Evolutionary conservation across 768 basidiomycete genomes (phyloP), one percentile per base, ranked within the genome.

Genomic region (Boletus huronensis): DNA sequence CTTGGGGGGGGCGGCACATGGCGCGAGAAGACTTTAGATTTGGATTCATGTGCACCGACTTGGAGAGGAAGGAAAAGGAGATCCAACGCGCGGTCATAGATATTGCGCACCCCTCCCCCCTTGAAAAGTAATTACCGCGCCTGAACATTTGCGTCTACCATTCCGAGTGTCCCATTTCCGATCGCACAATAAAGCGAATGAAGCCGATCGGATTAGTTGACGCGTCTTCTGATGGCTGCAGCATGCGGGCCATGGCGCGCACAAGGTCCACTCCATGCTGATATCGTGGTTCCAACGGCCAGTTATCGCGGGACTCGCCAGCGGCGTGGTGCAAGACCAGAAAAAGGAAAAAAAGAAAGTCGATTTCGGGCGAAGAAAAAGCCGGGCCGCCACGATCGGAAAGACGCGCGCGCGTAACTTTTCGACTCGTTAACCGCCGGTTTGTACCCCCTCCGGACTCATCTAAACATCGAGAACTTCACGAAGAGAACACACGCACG

Each of bases 111-210:
- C 31, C 5, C 11, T 11, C 35, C 32, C 14, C 26, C 28, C 7
- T 5, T 32, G 23, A n/a, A 53, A 53, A 9, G 32, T 53, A 58
- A 58, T 58, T 36, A 45, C 57, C 56, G 48, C 31, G 19, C 21
- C 3, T 11, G 16, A 26, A 28, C 56, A 34, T 39, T 10, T 10
- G n/a, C 25, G 26, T n/a, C 17, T 44, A 16, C 28, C 56, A 29
- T 58, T 45, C 46, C 26, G 36, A 39, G 54, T 1, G 55, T 2
- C 6, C 41, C 31, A 38, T 57, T 38, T 36, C 47, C 46, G 29
- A 10, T n/a, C 19, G 14, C 13, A 36, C 29, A 6, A 16, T 14
- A 10, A 7, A 13, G 29, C 28, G 32, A 16, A 42, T 10, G 45
- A 48, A 52, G 14, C 6, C 8, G 19, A 32, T 57, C n/a, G 26